A percentile compares a stretch with the other conserved stretches of the same genome.
These are phyloP conservation scores for Starmerella floricola DNA, from an alignment of 805 yeast species.

Conservation along the genomic window DNA sequence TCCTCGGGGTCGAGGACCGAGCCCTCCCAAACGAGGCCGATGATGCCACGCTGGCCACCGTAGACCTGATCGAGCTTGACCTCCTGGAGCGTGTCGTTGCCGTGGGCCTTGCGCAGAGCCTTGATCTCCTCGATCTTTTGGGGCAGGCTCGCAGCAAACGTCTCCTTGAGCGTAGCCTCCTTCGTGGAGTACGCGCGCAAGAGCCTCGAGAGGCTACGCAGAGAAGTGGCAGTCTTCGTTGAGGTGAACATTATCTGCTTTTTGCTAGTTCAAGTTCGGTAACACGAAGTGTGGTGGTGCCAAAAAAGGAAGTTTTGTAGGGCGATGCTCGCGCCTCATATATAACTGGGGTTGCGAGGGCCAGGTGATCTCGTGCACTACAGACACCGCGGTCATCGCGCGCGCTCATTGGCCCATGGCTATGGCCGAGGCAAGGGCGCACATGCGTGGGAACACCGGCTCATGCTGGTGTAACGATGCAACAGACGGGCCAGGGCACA, in stretches of 20 bases:
- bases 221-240: slow-evolving; percentile 9
- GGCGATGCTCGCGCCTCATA: too few species aligned
- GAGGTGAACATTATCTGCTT: slow-evolving; percentile 11
- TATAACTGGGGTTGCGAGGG: too few species aligned
- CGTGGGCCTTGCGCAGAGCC: slow-evolving; percentile 79
- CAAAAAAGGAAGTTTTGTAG: background rate
- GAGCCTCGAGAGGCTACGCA: slow-evolving; percentile 12
- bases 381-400: too few species aligned
- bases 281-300: background rate
- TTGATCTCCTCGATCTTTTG: slow-evolving; percentile 84
- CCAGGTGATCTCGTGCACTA: background rate
- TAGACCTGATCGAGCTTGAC: slow-evolving; percentile 67
- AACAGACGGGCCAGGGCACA: too few species aligned
- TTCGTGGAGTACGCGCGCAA: slow-evolving; percentile 23
- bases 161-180: slow-evolving; percentile 62
- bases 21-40: slow-evolving; percentile 81
- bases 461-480: too few species aligned
- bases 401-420: too few species aligned
- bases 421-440: too few species aligned
- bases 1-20: slow-evolving; percentile 74
- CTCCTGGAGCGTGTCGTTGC: slow-evolving; percentile 63
- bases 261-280: background rate
- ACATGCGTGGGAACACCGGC: too few species aligned
- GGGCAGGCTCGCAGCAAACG: slow-evolving; percentile 86
- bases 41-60: slow-evolving; percentile 87